phyloP scores from a whole-genome alignment of 1,284 basidiomycete species.

The Anthracocystis panici-leucophaei region DNA sequence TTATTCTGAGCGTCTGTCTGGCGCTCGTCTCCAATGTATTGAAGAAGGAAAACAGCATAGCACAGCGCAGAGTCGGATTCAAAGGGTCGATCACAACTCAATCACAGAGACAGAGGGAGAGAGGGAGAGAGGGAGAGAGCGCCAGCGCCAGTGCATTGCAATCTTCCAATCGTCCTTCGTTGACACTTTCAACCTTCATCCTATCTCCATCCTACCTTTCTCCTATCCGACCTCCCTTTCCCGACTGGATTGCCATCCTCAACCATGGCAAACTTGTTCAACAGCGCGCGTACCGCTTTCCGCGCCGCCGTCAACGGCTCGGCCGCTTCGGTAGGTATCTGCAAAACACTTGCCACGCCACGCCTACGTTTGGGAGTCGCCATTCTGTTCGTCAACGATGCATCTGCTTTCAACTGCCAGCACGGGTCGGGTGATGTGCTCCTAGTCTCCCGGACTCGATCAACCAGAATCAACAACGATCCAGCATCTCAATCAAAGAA shows the following conservation, averaged over 20 bases:
- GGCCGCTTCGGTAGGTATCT: conserved; percentile 53
- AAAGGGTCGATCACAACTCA: conserved; percentile 13
- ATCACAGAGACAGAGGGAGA: conserved; percentile 1
- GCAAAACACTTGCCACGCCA: conserved; percentile 1
- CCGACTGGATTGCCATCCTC: conserved; percentile 25
- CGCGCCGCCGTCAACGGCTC: conserved; percentile 52
- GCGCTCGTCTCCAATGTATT: conserved; percentile 4
- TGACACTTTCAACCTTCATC: conserved; percentile 13
- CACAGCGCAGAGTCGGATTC: background rate
- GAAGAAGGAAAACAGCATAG: background rate
- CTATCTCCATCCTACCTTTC: conserved; percentile 5
- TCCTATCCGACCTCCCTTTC: background rate
- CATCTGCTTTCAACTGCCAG: background rate
- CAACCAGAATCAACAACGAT: background rate
- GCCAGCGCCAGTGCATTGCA: conserved; percentile 1
- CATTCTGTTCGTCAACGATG: background rate
- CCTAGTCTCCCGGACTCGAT: background rate
- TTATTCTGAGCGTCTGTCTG: background rate
- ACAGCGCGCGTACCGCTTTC: conserved; percentile 53
- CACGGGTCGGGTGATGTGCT: background rate
- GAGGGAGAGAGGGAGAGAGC: background rate
- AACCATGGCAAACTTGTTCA: conserved; percentile 55
- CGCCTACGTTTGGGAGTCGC: background rate
- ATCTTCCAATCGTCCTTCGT: conserved; percentile 3
- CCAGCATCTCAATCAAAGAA: too few species aligned